Conservation (phyloP, 768 basidiomycete species). For the Gautieria morchelliformis region DNA sequence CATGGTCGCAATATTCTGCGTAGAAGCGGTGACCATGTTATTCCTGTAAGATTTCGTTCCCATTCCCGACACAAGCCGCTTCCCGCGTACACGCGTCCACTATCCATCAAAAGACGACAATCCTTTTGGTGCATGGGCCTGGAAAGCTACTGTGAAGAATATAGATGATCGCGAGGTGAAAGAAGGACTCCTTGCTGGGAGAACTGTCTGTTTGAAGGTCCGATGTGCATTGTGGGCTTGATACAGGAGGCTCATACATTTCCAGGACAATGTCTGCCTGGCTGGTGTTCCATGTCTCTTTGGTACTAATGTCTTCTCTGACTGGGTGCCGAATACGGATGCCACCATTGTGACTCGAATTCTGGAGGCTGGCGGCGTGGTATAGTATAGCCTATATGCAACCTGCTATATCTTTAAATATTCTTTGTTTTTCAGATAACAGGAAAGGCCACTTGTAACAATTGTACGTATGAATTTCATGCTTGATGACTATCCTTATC, state of each 20-base stretch:
- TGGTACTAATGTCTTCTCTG: constrained; percentile 29
- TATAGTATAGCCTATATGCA: background rate
- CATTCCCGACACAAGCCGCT: constrained; percentile 13
- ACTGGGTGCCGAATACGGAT: constrained; percentile 27
- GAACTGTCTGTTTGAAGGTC: constrained; percentile 30
- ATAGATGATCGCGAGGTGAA: constrained; percentile 14
- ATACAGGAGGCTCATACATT: background rate
- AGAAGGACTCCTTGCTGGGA: constrained; percentile 25
- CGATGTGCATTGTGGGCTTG: background rate
- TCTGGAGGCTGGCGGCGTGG: constrained; percentile 30
- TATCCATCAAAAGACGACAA: constrained; percentile 20
- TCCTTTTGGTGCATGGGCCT: constrained; percentile 26
- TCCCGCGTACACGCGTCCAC: constrained; percentile 17
- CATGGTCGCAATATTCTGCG: background rate
- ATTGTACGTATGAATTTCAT: constrained; percentile 7
- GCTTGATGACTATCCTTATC: background rate
- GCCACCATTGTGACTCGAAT: constrained; percentile 36
- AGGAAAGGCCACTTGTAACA: constrained; percentile 32
- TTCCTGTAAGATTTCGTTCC: constrained; percentile 12
- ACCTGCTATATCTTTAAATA: background rate
- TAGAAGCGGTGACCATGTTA: background rate
- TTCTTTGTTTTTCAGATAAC: constrained; percentile 13
- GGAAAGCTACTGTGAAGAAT: constrained; percentile 23
- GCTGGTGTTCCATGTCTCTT: constrained; percentile 33
- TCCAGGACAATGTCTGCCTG: constrained; percentile 27